A percentile compares a stretch with the other conserved stretches of the same genome.
Conservation (phyloP, 768 basidiomycete genomes). For the Russula emetica region DNA sequence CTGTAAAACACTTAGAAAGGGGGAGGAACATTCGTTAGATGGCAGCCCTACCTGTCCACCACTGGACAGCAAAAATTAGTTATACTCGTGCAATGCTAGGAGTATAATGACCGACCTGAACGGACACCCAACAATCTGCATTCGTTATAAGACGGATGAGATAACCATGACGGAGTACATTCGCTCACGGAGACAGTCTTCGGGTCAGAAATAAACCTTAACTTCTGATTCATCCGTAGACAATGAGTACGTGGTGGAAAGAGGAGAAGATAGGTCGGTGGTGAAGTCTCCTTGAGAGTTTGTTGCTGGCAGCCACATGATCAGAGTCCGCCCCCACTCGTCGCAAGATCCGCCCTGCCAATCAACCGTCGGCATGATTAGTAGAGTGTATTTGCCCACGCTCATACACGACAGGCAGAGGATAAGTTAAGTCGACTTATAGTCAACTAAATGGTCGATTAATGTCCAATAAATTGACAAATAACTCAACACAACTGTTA, state of each 20-base stretch:
- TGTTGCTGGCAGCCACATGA: too few species aligned
- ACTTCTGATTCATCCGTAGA: conserved; percentile 8
- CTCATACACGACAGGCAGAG: too few species aligned
- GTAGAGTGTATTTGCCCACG: too few species aligned
- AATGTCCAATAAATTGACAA: too few species aligned
- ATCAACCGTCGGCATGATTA: too few species aligned
- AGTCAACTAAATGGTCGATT: too few species aligned
- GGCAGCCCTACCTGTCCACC: conserved; percentile 57
- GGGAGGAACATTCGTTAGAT: conserved; percentile 16
- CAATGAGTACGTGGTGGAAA: not conserved
- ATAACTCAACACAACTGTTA: too few species aligned
- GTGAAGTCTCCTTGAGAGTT: not conserved
- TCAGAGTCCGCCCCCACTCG: too few species aligned
- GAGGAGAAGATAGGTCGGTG: not conserved
- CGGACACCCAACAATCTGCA: conserved; percentile 88
- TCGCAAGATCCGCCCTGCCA: too few species aligned
- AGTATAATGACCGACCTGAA: conserved; percentile 64
- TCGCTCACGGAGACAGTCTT: conserved; percentile 67
- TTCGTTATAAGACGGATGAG: conserved; percentile 20
- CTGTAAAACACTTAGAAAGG: conserved; percentile 39
- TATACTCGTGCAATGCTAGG: not conserved
- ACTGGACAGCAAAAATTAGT: conserved; percentile 36
- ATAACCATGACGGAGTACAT: not conserved
- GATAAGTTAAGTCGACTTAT: too few species aligned
- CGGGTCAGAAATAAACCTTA: conserved; percentile 57